Base-by-base conservation (phyloP, 306 rosid species). In the Fragaria nilgerrensis region DNA sequence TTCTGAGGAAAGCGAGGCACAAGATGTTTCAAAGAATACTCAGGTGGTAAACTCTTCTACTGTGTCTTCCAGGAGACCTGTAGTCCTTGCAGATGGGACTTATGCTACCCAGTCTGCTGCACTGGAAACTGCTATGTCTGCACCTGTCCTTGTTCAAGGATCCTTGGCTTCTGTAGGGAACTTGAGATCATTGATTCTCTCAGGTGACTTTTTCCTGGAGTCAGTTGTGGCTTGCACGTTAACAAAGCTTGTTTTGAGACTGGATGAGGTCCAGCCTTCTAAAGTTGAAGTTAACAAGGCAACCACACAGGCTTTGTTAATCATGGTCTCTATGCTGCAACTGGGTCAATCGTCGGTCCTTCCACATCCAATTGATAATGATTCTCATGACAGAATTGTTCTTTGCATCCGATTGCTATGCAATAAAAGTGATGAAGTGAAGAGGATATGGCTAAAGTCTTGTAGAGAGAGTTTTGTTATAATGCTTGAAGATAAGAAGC, bases 21-120 rank as follows among this genome's bases (percentile, higher is more conserved):
- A 87, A 61, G 97, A 92, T 20, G 32, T 87, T 80, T 77, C 90
- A 0, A 91, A 89, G 82, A 84, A 73, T 25, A 65, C 86, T 3
- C 91, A 81, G 80, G 96, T 84, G 45, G 83, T 89, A 14, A 91
- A 63, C 84, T 77, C 99, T 12, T 74, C 92, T 75, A 84, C 91
- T 0, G 82, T 93, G 65, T 96, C 99, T 43, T 96, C 99, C 49
- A 89, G 96, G 84, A 86, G 99, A 87, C 99, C 99, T 1, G 98
- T 96, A 0, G 83, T 93, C 78, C 98, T 96, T 44, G 94, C 99
- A 0, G 99, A 96, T 61, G 99, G 99, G 72, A 96, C 99, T 73
- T 96, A 96, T 88, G 99, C 99, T 55, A 96, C 99, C 62, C 99
- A 96, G 83, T 91, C 98, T 86, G 99, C 99, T 69, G 96, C 96